phyloP scores from a whole-genome alignment of 768 basidiomycete species.

The Hydnomerulius pinastri region DNA sequence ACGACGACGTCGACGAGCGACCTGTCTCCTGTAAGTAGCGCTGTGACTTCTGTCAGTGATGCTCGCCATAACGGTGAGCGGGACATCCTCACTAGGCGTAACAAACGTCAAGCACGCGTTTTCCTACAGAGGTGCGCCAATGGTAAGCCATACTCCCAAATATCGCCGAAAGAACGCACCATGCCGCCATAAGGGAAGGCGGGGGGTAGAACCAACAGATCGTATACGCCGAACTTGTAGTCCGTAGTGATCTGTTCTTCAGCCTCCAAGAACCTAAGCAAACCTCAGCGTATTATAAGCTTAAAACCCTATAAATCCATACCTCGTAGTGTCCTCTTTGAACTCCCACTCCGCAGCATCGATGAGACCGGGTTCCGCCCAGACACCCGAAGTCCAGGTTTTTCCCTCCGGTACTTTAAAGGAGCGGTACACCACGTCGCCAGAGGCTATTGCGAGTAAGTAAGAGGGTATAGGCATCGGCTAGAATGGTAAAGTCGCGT shows the following conservation, averaged over 20 bases:
- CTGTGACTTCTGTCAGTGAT: slow-evolving; percentile 32
- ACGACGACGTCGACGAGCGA: slow-evolving; percentile 88
- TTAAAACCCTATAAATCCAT: neutral
- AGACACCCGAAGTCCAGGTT: slow-evolving; percentile 80
- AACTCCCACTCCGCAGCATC: slow-evolving; percentile 88
- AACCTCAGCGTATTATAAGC: neutral
- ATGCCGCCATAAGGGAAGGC: slow-evolving; percentile 92
- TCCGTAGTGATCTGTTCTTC: slow-evolving; percentile 70
- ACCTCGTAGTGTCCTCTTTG: slow-evolving; percentile 80
- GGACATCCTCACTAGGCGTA: slow-evolving; percentile 68
- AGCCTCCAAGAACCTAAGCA: slow-evolving; percentile 64
- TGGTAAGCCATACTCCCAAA: neutral
- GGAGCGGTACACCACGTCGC: slow-evolving; percentile 72
- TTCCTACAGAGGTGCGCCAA: slow-evolving; percentile 60
- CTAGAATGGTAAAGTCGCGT: slow-evolving; percentile 37
- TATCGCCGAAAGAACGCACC: slow-evolving; percentile 38
- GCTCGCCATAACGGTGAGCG: neutral
- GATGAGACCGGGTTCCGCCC: slow-evolving; percentile 86
- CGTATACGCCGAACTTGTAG: slow-evolving; percentile 87
- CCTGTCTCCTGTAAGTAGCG: slow-evolving; percentile 84
- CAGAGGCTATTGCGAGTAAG: slow-evolving; percentile 85
- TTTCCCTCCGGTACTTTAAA: slow-evolving; percentile 64
- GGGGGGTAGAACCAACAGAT: slow-evolving; percentile 84
- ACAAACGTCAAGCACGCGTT: slow-evolving; percentile 86
- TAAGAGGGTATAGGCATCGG: slow-evolving; percentile 87